These are phyloP conservation scores for Leccinum fibrillosum DNA, from an alignment of 768 basidiomycete genomes.

Conservation along the genomic window DNA sequence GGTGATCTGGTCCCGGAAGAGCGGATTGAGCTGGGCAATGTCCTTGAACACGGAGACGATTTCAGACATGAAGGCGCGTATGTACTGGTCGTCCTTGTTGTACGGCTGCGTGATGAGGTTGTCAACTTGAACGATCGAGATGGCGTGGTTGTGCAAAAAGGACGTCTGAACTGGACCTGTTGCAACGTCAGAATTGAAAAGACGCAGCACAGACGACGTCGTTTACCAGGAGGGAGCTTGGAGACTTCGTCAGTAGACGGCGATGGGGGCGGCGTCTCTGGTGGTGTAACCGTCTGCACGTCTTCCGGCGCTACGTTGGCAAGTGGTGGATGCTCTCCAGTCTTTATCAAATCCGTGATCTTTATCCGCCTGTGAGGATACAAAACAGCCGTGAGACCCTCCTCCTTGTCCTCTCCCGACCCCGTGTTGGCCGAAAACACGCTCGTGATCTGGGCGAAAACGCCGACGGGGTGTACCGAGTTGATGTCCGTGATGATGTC, in stretches of 20 bases:
- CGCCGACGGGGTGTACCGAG: conserved; percentile 89
- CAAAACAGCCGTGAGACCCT: conserved; percentile 90
- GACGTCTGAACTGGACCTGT: conserved; percentile 73
- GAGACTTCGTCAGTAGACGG: conserved; percentile 25
- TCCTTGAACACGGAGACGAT: conserved; percentile 98
- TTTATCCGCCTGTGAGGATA: conserved; percentile 90
- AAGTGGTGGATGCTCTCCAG: conserved; percentile 41
- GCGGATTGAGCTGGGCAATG: conserved; percentile 92
- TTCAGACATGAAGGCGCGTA: conserved; percentile 94
- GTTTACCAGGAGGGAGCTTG: conserved; percentile 24
- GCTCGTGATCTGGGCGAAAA: conserved; percentile 96
- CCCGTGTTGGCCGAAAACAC: conserved; percentile 66
- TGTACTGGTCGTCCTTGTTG: conserved; percentile 91
- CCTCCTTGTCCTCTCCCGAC: conserved; percentile 67
- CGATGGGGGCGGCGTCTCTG: conserved; percentile 36
- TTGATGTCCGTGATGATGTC: conserved; percentile 88
- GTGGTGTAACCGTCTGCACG: conserved; percentile 43
- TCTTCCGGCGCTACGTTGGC: conserved; percentile 39
- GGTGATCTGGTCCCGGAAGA: conserved; percentile 98
- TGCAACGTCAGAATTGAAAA: conserved; percentile 1
- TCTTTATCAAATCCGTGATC: conserved; percentile 83
- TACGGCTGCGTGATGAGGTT: conserved; percentile 81
- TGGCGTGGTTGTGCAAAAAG: conserved; percentile 74
- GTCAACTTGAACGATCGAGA: conserved; percentile 87
- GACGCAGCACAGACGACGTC: too few relatives aligned